These are phyloP conservation scores for Sporisorium iseilematis-ciliati DNA, from an alignment of 1,284 basidiomycete genomes.

Conservation along the genomic window DNA sequence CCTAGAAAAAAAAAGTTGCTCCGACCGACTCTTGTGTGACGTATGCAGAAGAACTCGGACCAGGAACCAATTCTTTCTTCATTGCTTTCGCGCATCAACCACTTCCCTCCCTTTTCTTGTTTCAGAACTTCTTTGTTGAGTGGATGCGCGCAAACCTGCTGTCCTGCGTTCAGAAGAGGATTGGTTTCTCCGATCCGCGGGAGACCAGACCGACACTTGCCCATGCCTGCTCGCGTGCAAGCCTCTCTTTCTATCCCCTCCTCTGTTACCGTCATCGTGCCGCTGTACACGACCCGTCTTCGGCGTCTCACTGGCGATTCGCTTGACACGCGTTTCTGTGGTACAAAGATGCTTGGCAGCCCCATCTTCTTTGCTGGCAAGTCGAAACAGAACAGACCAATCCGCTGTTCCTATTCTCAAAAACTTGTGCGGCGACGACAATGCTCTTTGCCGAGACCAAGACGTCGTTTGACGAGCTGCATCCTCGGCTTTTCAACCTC, in stretches of 20 bases:
- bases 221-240: neutral
- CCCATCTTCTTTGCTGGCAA: too few relatives aligned
- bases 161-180: neutral
- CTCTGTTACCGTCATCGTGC: neutral
- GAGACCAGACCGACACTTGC: too few relatives aligned
- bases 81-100: neutral
- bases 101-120: neutral
- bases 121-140: too few relatives aligned
- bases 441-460: neutral
- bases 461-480: neutral
- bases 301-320: conserved; percentile 1
- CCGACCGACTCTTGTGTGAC: too few relatives aligned
- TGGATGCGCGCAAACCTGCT: too few relatives aligned
- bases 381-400: too few relatives aligned
- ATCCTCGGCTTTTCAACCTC: conserved; percentile 1
- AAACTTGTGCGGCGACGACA: neutral
- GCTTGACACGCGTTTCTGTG: neutral
- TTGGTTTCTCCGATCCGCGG: neutral
- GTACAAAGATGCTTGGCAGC: too few relatives aligned
- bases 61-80: too few relatives aligned
- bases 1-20: too few relatives aligned
- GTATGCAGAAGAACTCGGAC: too few relatives aligned
- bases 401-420: neutral
- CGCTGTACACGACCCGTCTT: neutral
- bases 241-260: neutral